A percentile compares a stretch with the other conserved stretches of the same genome.
phyloP scores from a whole-genome alignment of 345 rosid genomes.

The Adansonia digitata region DNA sequence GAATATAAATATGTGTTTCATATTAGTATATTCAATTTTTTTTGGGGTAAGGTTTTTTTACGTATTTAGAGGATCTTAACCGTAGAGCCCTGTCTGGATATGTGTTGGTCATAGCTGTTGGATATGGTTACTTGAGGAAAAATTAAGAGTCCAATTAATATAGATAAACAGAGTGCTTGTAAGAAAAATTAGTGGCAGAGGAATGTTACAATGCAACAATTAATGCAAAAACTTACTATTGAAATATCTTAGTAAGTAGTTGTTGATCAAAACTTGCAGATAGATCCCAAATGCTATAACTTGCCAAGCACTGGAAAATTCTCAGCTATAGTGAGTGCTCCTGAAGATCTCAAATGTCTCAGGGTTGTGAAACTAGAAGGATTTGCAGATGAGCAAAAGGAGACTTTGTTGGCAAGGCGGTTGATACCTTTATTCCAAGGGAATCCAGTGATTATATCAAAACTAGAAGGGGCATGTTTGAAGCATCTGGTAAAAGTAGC shows the following conservation, averaged over 20 bases:
- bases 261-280: conserved; percentile 1
- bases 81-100: too few relatives aligned
- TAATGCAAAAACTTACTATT: neutral
- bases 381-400: neutral
- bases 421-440: neutral
- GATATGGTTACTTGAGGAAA: too few relatives aligned
- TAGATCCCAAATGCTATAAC: conserved; percentile 7
- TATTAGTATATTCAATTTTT: too few relatives aligned
- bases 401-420: neutral
- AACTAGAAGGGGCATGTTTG: neutral
- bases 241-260: neutral
- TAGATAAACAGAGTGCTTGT: neutral
- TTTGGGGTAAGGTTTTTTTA: too few relatives aligned
- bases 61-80: too few relatives aligned
- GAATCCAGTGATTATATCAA: neutral
- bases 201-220: neutral
- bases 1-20: too few relatives aligned
- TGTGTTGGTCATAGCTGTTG: too few relatives aligned
- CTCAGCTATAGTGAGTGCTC: neutral
- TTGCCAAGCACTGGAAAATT: neutral
- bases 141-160: too few relatives aligned
- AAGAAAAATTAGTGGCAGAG: neutral
- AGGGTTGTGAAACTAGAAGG: conserved; percentile 5
- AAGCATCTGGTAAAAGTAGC: neutral
- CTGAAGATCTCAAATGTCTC: neutral